These are phyloP conservation scores for Scopulariopsis brevicaulis DNA, from an alignment of 2,329 filamentous ascomycete species.

Conservation along the genomic window DNA sequence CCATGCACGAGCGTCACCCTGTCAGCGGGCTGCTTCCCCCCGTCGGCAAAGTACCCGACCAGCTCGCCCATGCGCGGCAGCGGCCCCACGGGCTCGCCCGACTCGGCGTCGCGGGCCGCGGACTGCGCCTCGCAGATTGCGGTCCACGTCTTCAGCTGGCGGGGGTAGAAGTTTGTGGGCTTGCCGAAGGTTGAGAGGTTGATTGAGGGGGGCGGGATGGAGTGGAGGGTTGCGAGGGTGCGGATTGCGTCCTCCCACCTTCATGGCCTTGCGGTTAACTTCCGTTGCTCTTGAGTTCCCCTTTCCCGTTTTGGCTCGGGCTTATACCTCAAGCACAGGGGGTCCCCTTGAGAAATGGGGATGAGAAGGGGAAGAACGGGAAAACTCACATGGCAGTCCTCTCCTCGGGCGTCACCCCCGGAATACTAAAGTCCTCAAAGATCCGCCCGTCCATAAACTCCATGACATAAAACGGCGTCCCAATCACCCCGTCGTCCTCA, in stretches of 20 bases:
- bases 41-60: slow-evolving; percentile 64
- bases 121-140: slow-evolving; percentile 73
- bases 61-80: slow-evolving; percentile 78
- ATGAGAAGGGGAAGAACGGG: not conserved
- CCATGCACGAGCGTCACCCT: slow-evolving; percentile 76
- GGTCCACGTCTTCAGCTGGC: slow-evolving; percentile 75
- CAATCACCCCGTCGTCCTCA: slow-evolving; percentile 68
- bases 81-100: slow-evolving; percentile 61
- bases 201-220: slow-evolving; percentile 53
- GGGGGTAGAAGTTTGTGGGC: slow-evolving; percentile 65
- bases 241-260: slow-evolving; percentile 69
- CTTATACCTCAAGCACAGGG: not conserved
- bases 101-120: slow-evolving; percentile 63
- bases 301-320: not conserved
- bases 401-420: slow-evolving; percentile 55
- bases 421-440: slow-evolving; percentile 79
- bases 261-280: not conserved
- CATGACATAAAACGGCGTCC: slow-evolving; percentile 96
- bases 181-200: slow-evolving; percentile 66
- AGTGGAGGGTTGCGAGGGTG: slow-evolving; percentile 78
- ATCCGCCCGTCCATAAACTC: slow-evolving; percentile 88
- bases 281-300: not conserved
- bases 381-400: slow-evolving; percentile 49
- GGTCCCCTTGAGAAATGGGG: not conserved
- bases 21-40: slow-evolving; percentile 61